These are phyloP conservation scores for Penicillium mononematosum DNA, from an alignment of 495 filamentous ascomycete genomes.

Conservation along the genomic window DNA sequence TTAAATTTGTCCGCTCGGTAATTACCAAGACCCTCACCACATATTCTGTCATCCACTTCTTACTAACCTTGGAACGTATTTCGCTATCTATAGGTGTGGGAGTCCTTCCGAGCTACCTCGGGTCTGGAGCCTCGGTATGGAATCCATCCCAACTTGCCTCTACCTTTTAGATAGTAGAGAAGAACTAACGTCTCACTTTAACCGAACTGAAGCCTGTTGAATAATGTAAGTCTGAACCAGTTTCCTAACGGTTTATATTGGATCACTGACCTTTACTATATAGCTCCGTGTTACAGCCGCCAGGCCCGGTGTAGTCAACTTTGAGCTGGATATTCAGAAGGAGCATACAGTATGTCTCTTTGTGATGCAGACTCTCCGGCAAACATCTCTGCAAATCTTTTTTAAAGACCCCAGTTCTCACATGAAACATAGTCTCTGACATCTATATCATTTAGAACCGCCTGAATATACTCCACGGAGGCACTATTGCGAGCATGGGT, in stretches of 20 bases:
- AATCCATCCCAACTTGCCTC: neutral
- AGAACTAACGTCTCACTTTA: neutral
- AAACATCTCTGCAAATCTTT: neutral
- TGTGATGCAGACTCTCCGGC: neutral
- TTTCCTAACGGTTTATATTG: neutral
- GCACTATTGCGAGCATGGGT: conserved; percentile 92
- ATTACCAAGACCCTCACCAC: conserved; percentile 5
- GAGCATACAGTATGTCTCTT: conserved; percentile 72
- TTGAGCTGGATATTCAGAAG: conserved; percentile 81
- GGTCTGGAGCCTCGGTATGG: conserved; percentile 82
- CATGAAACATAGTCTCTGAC: neutral
- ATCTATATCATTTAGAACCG: conserved; percentile 63
- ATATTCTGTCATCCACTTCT: too few relatives aligned
- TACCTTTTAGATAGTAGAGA: neutral
- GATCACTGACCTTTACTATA: conserved; percentile 11
- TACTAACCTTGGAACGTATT: conserved; percentile 8
- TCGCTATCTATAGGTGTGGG: conserved; percentile 58
- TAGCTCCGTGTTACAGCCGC: conserved; percentile 78
- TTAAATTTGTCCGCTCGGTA: conserved; percentile 64
- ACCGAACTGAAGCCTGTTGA: conserved; percentile 36
- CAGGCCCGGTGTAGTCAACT: conserved; percentile 74
- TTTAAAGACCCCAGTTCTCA: neutral
- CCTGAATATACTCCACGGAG: conserved; percentile 86
- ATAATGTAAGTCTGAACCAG: conserved; percentile 31
- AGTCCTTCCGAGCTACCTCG: conserved; percentile 79